Percentiles rank a stretch among this genome's conserved stretches.
Conservation (phyloP, 371 early-diverging fungal species). For the Gilbertella persicaria region DNA sequence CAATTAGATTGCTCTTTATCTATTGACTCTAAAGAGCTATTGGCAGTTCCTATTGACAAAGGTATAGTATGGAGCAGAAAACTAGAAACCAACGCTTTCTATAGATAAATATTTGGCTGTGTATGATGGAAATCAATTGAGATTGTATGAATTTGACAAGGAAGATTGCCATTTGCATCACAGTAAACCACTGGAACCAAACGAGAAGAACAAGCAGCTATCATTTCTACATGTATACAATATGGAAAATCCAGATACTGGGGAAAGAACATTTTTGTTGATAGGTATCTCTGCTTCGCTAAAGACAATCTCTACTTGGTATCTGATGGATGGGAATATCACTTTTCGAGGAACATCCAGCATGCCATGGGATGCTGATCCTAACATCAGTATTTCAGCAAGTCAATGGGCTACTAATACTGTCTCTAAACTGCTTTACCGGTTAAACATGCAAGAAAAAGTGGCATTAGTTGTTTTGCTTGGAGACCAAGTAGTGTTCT, state of each 20-base stretch:
- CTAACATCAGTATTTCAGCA: slow-evolving; percentile 7
- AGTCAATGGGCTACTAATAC: slow-evolving; percentile 28
- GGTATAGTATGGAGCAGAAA: too few relatives aligned
- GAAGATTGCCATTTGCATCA: slow-evolving; percentile 37
- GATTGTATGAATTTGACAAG: slow-evolving; percentile 31
- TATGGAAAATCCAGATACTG: slow-evolving; percentile 10
- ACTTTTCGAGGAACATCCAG: slow-evolving; percentile 6
- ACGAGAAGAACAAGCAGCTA: neutral
- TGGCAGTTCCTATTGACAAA: slow-evolving; percentile 36
- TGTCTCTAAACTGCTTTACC: slow-evolving; percentile 23
- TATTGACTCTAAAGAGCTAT: slow-evolving; percentile 13
- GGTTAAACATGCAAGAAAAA: slow-evolving; percentile 6
- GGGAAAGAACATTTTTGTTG: slow-evolving; percentile 17
- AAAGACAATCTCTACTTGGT: slow-evolving; percentile 28
- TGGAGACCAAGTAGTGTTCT: slow-evolving; percentile 14
- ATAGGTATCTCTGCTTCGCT: slow-evolving; percentile 26
- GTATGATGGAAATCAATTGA: slow-evolving; percentile 36
- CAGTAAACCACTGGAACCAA: slow-evolving; percentile 6
- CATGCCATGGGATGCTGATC: slow-evolving; percentile 13
- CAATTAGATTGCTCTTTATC: slow-evolving; percentile 33
- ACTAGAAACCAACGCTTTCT: neutral
- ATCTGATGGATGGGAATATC: slow-evolving; percentile 12
- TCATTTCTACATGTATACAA: slow-evolving; percentile 37
- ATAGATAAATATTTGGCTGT: slow-evolving; percentile 39
- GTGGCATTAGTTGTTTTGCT: slow-evolving; percentile 10